phyloP scores from a whole-genome alignment of 2,329 filamentous ascomycete species.

The Ceratocystis huliohia region DNA sequence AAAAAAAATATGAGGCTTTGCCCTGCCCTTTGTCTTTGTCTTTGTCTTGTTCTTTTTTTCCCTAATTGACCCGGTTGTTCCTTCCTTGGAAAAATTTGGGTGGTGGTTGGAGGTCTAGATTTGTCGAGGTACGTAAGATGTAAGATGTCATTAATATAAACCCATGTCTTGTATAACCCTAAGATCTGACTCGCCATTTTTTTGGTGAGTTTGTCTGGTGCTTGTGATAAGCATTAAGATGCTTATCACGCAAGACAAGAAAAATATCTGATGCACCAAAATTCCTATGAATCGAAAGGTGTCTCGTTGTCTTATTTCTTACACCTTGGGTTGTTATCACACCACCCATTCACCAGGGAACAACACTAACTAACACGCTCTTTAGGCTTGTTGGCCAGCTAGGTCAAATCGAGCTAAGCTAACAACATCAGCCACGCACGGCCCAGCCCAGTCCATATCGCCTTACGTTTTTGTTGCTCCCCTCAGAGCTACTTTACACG shows the following conservation, averaged over 20 bases:
- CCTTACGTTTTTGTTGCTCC: no score
- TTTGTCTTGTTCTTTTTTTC: neutral
- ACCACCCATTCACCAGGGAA: neutral
- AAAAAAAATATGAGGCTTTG: neutral
- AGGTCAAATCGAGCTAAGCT: neutral
- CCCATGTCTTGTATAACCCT: conserved; percentile 8
- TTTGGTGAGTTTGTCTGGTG: neutral
- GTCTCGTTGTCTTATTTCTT: conserved; percentile 6
- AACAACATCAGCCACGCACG: neutral
- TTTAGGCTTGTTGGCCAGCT: neutral
- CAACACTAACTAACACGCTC: neutral
- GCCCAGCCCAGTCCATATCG: no score
- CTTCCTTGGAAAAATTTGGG: neutral
- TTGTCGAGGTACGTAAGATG: no score
- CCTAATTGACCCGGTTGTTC: neutral
- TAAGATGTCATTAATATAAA: conserved; percentile 1
- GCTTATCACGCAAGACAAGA: conserved; percentile 1
- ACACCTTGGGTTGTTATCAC: neutral
- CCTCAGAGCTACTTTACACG: neutral
- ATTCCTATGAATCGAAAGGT: neutral
- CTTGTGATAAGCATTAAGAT: conserved; percentile 2
- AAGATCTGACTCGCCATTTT: neutral
- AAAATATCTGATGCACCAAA: neutral
- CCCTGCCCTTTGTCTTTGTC: neutral
- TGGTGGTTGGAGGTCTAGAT: neutral